Evolutionary conservation across 1,139 yeast species (phyloP).

Genomic region (Arxiozyma slooffiae): DNA sequence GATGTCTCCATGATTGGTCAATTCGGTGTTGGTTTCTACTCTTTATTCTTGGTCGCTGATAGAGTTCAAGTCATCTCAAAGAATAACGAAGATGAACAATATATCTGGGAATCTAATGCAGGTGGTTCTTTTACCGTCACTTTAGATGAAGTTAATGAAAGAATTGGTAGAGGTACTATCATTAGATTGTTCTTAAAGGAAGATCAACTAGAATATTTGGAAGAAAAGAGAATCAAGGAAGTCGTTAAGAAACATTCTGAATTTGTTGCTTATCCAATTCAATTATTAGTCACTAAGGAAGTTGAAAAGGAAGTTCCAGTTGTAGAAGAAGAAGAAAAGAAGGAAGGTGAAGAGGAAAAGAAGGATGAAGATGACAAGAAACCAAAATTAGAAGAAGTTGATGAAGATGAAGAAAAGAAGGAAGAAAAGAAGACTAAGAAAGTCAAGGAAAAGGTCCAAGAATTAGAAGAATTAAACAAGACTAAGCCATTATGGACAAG

Average conservation of each 20-base stretch:
- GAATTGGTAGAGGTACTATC: conserved; percentile 88
- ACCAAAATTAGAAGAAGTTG: conserved; percentile 64
- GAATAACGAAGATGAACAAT: conserved; percentile 98
- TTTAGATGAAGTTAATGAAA: conserved; percentile 77
- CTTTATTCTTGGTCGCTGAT: conserved; percentile 98
- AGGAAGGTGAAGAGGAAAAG: conserved; percentile 42
- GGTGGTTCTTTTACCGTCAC: conserved; percentile 99
- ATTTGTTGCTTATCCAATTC: conserved; percentile 98
- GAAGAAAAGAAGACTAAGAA: conserved; percentile 65
- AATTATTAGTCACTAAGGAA: conserved; percentile 96
- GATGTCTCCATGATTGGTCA: conserved; percentile 99
- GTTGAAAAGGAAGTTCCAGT: conserved; percentile 90
- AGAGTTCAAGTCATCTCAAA: conserved; percentile 96
- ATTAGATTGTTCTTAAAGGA: conserved; percentile 96
- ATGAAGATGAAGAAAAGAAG: conserved; percentile 42
- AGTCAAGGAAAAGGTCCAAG: conserved; percentile 78
- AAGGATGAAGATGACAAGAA: conserved; percentile 50
- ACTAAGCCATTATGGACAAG: conserved; percentile 99
- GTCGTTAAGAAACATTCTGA: conserved; percentile 99
- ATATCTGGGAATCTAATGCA: conserved; percentile 99
- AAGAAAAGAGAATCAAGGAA: conserved; percentile 98
- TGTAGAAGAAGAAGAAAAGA: conserved; percentile 54
- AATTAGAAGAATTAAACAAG: conserved; percentile 96
- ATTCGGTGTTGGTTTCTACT: conserved; percentile 99
- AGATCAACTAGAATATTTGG: conserved; percentile 97